A percentile compares a stretch with the other conserved stretches of the same genome.
phyloP scores from a whole-genome alignment of 805 yeast species.

The Pichia occidentalis region DNA sequence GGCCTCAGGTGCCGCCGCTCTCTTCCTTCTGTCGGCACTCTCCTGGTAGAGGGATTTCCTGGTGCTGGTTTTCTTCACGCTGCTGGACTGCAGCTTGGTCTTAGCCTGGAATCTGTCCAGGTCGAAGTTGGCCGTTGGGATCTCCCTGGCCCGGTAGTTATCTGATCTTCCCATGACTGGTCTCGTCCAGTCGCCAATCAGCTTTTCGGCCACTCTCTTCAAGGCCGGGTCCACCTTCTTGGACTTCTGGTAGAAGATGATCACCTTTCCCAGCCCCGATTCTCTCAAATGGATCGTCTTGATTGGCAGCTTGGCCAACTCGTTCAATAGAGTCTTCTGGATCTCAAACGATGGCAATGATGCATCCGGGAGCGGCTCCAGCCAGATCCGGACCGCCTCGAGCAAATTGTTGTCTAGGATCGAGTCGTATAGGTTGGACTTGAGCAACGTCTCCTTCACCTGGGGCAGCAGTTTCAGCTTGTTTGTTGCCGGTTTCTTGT shows the following conservation, averaged over 20 bases:
- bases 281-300: slow-evolving; percentile 94
- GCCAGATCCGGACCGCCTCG: slow-evolving; percentile 93
- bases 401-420: slow-evolving; percentile 88
- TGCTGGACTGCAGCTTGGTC: slow-evolving; percentile 27
- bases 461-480: slow-evolving; percentile 75
- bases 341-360: slow-evolving; percentile 96
- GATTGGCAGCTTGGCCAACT: slow-evolving; percentile 75
- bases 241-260: slow-evolving; percentile 87
- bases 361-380: slow-evolving; percentile 97
- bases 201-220: slow-evolving; percentile 81
- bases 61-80: slow-evolving; percentile 23
- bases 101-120: slow-evolving; percentile 44
- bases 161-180: slow-evolving; percentile 96
- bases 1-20: slow-evolving; percentile 95
- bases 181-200: slow-evolving; percentile 97
- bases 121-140: slow-evolving; percentile 64
- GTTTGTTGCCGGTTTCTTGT: slow-evolving; percentile 63
- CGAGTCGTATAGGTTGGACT: slow-evolving; percentile 83
- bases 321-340: slow-evolving; percentile 76
- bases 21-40: slow-evolving; percentile 82
- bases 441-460: slow-evolving; percentile 68
- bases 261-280: slow-evolving; percentile 87
- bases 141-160: slow-evolving; percentile 81
- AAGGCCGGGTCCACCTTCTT: slow-evolving; percentile 81
- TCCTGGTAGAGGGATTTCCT: slow-evolving; percentile 71